Evolutionary conservation across 2,329 filamentous ascomycete species (phyloP), one percentile per base, ranked within the genome.

Genomic region (Lasiodiplodia citricola): DNA sequence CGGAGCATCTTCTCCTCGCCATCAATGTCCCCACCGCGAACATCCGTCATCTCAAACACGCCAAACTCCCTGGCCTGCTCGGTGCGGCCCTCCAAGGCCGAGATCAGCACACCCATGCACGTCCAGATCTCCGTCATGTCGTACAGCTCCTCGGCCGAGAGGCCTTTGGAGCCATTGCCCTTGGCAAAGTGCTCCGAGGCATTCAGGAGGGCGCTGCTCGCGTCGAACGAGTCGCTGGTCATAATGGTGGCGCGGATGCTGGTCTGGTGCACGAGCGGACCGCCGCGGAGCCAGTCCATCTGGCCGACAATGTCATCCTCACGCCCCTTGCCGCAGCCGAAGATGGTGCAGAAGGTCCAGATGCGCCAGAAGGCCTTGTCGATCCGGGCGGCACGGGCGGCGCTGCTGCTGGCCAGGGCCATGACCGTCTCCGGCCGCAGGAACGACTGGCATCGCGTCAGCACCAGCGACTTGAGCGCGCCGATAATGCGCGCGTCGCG

Each of bases 81-180:
- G 35, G 83, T 84, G 65, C 84, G 84, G 1, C 84, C 87, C 68
- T 86, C 84, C 60, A 89, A 84, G 11, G 83, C 83, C 64, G 87
- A 84, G 3, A 90, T 76, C 8, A 91, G 77, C 6, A 85, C 83
- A 23, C 83, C 82, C 51, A 90, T 75, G 72, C 88, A 90, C 11
- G 85, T 87, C 88, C 88, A 90, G 13, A 90, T 82, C 73, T 90
- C 88, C 50, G 83, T 87, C 82, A 90, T 88, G 74, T 90, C 87
- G 71, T 88, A 89, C 11, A 90, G 80, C 72, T 90, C 83, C 66
- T 83, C 81, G 4, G 85, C 82, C 8, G 81, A 83, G 51, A 90
- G 79, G 0, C 88, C 88, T 14, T 78, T 81, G 16, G 74, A 75
- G 16, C 60, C 60, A 72, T 90, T 90, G 2, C 88, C 87, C 65